Evolutionary conservation across 495 filamentous ascomycete genomes (phyloP).

Genomic region (Aspergillus haitiensis): DNA sequence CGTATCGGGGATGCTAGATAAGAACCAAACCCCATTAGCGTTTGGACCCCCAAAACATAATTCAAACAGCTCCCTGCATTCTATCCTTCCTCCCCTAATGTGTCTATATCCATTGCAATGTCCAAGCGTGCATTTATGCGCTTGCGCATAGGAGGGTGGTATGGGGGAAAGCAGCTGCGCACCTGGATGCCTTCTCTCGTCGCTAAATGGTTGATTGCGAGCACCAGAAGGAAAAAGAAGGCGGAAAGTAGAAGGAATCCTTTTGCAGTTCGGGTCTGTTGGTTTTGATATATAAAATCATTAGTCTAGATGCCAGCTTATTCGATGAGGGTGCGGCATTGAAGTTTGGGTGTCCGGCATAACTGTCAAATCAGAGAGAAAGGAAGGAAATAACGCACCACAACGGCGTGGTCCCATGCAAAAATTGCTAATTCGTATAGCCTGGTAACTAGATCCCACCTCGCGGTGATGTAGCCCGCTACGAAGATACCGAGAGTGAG

Average conservation of each 20-base stretch:
- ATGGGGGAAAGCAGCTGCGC: constrained; percentile 23
- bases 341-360: constrained; percentile 1
- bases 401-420: constrained; percentile 97
- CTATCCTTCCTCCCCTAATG: background rate
- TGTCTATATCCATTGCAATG: background rate
- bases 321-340: background rate
- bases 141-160: background rate
- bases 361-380: constrained; percentile 5
- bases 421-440: constrained; percentile 95
- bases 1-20: constrained; percentile 78
- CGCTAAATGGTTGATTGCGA: constrained; percentile 74
- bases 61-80: background rate
- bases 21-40: background rate
- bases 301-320: background rate
- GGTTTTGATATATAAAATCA: background rate
- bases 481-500: constrained; percentile 96
- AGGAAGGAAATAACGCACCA: constrained; percentile 59
- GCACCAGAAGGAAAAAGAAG: constrained; percentile 72
- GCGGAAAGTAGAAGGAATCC: constrained; percentile 73
- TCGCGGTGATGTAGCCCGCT: constrained; percentile 97
- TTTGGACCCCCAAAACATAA: background rate
- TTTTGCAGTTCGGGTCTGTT: constrained; percentile 66
- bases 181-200: constrained; percentile 65
- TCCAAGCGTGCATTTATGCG: background rate
- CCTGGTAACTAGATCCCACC: constrained; percentile 95